These are phyloP conservation scores for Pseudonitzschia delicatissima DNA, from an alignment of 108 stramenopile species.

Conservation along the genomic window DNA sequence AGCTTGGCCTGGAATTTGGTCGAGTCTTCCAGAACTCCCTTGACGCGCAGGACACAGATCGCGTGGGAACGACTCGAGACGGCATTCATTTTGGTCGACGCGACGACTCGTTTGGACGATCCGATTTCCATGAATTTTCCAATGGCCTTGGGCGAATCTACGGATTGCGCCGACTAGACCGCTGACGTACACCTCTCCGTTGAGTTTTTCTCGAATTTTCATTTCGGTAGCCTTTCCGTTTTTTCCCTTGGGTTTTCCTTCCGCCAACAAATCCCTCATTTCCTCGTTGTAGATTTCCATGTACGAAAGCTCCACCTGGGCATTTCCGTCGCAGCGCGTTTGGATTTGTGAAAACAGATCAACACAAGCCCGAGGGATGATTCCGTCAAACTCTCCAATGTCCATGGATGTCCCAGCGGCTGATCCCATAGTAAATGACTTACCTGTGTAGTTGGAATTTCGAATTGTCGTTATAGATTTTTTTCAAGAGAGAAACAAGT, in stretches of 20 bases:
- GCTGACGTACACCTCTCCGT: conserved; percentile 65
- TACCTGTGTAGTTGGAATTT: conserved; percentile 36
- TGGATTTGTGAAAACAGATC: conserved; percentile 83
- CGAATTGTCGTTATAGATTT: too few species aligned
- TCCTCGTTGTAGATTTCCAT: conserved; percentile 99
- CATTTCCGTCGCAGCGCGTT: conserved; percentile 70
- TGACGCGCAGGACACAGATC: conserved; percentile 85
- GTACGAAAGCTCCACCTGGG: conserved; percentile 92
- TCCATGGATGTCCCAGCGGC: conserved; percentile 30
- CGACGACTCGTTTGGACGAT: conserved; percentile 51
- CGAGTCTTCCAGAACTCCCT: conserved; percentile 43
- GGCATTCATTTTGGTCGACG: conserved; percentile 89
- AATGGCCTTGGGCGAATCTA: conserved; percentile 52
- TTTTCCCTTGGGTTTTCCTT: not conserved
- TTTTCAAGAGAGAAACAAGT: too few species aligned
- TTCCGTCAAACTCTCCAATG: conserved; percentile 52
- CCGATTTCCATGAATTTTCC: conserved; percentile 58
- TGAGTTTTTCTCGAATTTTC: conserved; percentile 43
- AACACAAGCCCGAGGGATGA: conserved; percentile 94
- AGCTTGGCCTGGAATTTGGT: conserved; percentile 71
- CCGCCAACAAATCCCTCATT: conserved; percentile 87
- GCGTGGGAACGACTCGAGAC: conserved; percentile 87
- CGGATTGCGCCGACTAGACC: conserved; percentile 53
- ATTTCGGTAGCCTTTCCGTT: conserved; percentile 36
- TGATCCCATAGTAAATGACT: conserved; percentile 92